phyloP scores from a whole-genome alignment of 1,284 basidiomycete genomes.

The Leccinum solheimii region DNA sequence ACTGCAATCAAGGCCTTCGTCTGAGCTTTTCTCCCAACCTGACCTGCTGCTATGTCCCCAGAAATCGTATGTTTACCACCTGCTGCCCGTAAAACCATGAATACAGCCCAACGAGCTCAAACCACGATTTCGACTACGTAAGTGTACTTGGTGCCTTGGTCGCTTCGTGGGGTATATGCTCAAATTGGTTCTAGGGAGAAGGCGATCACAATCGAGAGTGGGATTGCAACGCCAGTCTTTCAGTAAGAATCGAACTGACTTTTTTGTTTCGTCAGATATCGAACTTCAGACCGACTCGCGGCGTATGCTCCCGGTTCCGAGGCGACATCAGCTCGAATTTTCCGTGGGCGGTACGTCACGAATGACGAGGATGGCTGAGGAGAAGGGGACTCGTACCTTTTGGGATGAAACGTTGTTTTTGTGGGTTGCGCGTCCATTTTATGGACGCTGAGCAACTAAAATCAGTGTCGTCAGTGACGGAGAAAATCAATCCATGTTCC shows the following conservation, averaged over 20 bases:
- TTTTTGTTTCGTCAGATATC: not conserved
- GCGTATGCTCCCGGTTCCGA: not conserved
- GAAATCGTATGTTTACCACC: not conserved
- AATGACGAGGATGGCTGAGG: not conserved
- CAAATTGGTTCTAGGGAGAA: not conserved
- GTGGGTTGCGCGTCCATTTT: not conserved
- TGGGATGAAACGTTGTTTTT: not conserved
- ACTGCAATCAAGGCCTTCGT: not conserved
- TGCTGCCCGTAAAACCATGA: not conserved
- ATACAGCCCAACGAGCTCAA: not conserved
- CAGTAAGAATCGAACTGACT: not conserved
- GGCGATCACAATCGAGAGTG: constrained; percentile 3
- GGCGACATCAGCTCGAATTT: not conserved
- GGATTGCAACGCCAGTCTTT: too few species aligned
- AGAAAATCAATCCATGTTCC: not conserved
- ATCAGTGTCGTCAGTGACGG: not conserved
- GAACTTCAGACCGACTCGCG: not conserved
- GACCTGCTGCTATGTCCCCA: not conserved
- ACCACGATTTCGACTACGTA: not conserved
- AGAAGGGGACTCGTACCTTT: not conserved
- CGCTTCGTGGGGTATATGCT: not conserved
- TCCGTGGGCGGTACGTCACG: not conserved
- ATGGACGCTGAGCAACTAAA: not conserved
- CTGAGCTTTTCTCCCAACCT: not conserved
- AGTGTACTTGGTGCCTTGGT: not conserved